Evolutionary conservation across 108 stramenopile species (phyloP).

Genomic region (Skeletonema marinoi): DNA sequence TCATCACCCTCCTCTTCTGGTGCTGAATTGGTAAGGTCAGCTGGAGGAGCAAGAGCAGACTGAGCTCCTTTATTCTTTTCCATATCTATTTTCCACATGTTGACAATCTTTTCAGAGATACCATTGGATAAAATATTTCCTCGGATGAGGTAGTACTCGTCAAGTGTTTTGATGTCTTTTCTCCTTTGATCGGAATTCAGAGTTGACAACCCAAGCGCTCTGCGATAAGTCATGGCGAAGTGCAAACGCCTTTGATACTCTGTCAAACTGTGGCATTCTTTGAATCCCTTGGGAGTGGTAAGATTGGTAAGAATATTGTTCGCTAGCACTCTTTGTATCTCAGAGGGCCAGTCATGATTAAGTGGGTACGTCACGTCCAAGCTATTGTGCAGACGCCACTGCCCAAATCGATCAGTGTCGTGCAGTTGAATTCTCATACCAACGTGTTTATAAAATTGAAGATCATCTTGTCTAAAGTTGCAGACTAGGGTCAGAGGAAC

Average conservation of each 20-base stretch:
- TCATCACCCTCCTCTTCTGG: too few relatives aligned
- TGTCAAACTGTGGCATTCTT: conserved; percentile 5
- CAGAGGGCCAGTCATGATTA: conserved; percentile 7
- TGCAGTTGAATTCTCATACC: conserved; percentile 21
- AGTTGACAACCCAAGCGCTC: conserved; percentile 16
- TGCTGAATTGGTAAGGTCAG: too few relatives aligned
- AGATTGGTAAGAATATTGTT: conserved; percentile 29
- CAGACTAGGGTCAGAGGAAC: conserved; percentile 16
- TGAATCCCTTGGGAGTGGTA: conserved; percentile 12
- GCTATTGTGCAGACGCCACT: conserved; percentile 8
- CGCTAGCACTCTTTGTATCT: conserved; percentile 5
- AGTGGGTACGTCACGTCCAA: conserved; percentile 30
- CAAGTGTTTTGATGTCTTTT: conserved; percentile 21
- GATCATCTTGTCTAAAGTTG: conserved; percentile 16
- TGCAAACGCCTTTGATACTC: conserved; percentile 22
- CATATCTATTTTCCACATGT: background rate
- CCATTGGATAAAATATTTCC: conserved; percentile 1
- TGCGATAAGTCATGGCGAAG: conserved; percentile 17
- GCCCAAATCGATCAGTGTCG: conserved; percentile 15
- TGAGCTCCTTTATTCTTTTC: background rate
- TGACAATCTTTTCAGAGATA: background rate
- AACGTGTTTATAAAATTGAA: conserved; percentile 8
- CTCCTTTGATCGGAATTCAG: conserved; percentile 11
- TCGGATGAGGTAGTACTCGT: conserved; percentile 32
- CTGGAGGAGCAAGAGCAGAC: too few relatives aligned